Base-by-base conservation (phyloP, 2,329 filamentous ascomycete genomes). In the Aureobasidium sp. region DNA sequence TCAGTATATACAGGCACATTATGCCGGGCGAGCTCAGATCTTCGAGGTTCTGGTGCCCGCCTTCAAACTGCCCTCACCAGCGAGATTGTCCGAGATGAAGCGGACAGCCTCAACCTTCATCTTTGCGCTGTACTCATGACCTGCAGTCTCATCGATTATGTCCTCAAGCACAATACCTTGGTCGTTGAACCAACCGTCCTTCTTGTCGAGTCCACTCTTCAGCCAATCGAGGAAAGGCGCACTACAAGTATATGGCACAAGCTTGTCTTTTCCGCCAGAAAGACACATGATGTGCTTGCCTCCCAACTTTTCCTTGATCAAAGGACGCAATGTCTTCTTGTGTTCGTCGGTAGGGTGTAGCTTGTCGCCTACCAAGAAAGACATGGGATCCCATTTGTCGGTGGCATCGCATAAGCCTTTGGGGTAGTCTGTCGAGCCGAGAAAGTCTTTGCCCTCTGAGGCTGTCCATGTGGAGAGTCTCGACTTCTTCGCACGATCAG, bases 341-440 rank as follows among this genome's bases (percentile, higher is more conserved):
- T 77, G 75, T 8, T 74, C 71, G 45, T 78, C 74, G 47, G 81
- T 76, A 1, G 70, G 66, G 2, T 71, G 61, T 1, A 74, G 67
- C 4, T 70, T 64, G 68, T 74, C 67, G 19, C 69, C 66, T 5
- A 95, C 85, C 10, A 96, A 74, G 7, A 94, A 75, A 1, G 83
- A 86, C 21, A 87, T 88, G 0, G 93, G 91, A 67, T 99, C 94
- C 62, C 80, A 83, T 58, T 80, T 81, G 23, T 79, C 75, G 31
- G 90, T 82, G 0, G 83, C 79, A 0, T 80, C 74, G 1, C 92
- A 74, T 7, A 96, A 80, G 0, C 84, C 79, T 0, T 74, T 71
- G 0, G 93, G 92, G 67, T 96, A 96, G 68, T 92, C 88, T 40
- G 74, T 75, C 61, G 88, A 91, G 2, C 90, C 90, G 0, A 95